Base-by-base conservation (phyloP, 805 yeast genomes). In the Saturnispora mendoncae region DNA sequence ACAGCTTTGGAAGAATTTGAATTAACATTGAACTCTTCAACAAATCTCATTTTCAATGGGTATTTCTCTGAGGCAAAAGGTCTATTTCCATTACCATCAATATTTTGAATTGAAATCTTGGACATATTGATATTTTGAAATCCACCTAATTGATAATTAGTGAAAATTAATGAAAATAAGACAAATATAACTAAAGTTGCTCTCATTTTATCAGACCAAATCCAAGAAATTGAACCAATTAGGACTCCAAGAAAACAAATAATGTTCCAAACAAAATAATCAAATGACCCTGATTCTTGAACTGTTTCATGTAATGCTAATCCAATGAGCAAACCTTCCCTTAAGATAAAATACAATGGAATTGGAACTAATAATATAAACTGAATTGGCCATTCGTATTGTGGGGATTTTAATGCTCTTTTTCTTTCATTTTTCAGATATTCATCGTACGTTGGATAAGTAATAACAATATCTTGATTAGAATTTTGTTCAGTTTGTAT, bases 351-450 rank as follows among this genome's bases (percentile, higher is more conserved):
- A 26, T 72, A 68, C 3, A 78, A 63, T 1, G 81, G 62, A 12
- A 80, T 39, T 2, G 96, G 95, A 12, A 81, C 84, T 14, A 80
- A 56, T 1, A 78, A 46, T 25, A 84, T 49, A 52, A 74, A 85
- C 57, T 87, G 95, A 14, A 84, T 48, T 13, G 80, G 68, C 95
- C 96, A 87, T 52, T 82, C 94, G 54, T 81, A 84, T 31, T 79
- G 72, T 36, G 72, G 69, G 4, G 76, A 72, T 38, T 64, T 66
- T 29, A 60, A 42, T 7, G 66, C 66, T 4, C 60, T 52, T 1
- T 45, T 42, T 36, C 57, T 57, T 35, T 60, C 43, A 10, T 52
- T 52, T 13, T 52, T 54, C 23, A 52, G 39, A 38, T 50, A 54
- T 2, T 57, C 50, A 0, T 47, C 56, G 31, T 51, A 56, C 2